Base-by-base conservation (phyloP, 495 filamentous ascomycete genomes). In the Apodospora peruviana region DNA sequence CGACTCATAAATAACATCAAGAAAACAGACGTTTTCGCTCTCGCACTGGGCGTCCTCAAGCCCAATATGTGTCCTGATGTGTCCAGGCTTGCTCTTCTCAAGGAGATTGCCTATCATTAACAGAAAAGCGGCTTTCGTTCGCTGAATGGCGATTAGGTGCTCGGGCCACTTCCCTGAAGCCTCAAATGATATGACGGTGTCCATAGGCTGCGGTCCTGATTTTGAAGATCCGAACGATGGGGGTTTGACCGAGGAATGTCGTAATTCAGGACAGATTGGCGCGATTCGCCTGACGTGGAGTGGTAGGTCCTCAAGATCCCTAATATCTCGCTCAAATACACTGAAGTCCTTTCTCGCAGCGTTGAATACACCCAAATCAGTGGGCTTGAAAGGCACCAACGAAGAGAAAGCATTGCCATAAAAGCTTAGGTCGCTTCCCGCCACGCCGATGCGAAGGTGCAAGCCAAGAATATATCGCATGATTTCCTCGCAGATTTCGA, bases 81-180 rank as follows among this genome's bases (percentile, higher is more conserved):
- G 40, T 9, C 57, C 74, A 7, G 69, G 67, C 36, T 79, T 72
- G 39, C 59, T 53, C 22, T 67, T 66, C 50, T 84, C 73, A 8
- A 98, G 66, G 0, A 86, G 76, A 41, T 81, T 82, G 21, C 81
- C 83, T 42, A 97, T 84, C 62, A 87, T 91, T 5, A 94, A 60
- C 2, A 97, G 76, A 60, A 98, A 94, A 0, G 91, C 94, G 19
- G 91, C 76, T 66, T 98, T 98, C 10, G 91, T 91, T 63, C 87
- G 80, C 62, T 97, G 93, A 38, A 98, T 91, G 3, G 93, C 91
- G 9, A 75, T 74, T 7, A 97, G 69, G 57, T 91, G 86, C 54
- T 97, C 90, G 0, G 93, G 94, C 93, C 93, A 98, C 47, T 90
- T 85, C 9, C 80, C 82, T 4, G 94, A 97, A 25, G 86, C 88